Conservation (phyloP, 73 alveolate species). For the Paramecium primaurelia region DNA sequence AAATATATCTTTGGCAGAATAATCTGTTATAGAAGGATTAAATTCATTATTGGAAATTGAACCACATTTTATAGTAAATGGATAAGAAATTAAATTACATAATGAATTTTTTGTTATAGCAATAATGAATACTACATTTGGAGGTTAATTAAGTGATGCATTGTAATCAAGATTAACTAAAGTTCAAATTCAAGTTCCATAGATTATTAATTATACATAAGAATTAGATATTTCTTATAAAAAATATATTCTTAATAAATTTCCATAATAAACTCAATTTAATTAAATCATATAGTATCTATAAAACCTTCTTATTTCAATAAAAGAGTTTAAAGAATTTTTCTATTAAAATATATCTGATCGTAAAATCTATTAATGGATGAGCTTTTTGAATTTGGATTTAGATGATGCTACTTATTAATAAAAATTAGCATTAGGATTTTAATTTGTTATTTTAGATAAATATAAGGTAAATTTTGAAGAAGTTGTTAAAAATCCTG, state of each 20-base stretch:
- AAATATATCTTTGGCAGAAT: background rate
- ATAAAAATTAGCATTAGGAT: background rate
- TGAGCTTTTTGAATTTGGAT: background rate
- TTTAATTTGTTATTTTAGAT: background rate
- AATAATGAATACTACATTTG: background rate
- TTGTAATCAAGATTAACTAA: background rate
- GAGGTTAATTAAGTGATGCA: background rate
- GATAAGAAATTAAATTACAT: background rate
- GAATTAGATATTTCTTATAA: background rate
- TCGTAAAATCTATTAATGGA: background rate
- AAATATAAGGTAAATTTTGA: background rate
- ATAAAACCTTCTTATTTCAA: background rate
- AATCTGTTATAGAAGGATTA: background rate
- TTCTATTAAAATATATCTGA: background rate
- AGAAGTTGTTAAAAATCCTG: background rate
- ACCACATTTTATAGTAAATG: background rate
- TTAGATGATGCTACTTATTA: background rate
- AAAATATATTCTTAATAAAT: no score
- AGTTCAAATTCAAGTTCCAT: background rate
- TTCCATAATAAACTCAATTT: background rate
- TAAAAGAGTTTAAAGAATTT: no score
- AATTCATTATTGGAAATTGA: background rate
- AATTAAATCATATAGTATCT: background rate
- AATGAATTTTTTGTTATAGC: background rate
- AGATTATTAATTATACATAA: background rate